Percentiles rank a stretch among this genome's conserved stretches.
Evolutionary conservation across 225 moss, liverwort and hornwort genomes (phyloP).

Genomic region (Bryoerythrophyllum caledonicum): DNA sequence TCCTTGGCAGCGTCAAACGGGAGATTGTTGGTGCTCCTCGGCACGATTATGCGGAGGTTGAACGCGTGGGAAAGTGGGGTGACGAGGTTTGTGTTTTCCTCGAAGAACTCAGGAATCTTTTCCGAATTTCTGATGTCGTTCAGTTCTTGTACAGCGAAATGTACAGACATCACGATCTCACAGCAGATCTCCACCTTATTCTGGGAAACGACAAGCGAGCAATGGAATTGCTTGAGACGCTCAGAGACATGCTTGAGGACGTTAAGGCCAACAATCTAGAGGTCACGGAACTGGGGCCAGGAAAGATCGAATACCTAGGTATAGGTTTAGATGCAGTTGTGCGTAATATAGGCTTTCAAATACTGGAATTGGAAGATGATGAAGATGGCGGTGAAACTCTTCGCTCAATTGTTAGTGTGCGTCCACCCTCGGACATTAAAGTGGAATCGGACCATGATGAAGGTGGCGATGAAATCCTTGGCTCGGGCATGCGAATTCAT

Average conservation of each 20-base stretch:
- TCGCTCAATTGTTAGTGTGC: background rate
- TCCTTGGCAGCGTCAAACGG: background rate
- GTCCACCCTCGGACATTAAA: too few relatives aligned
- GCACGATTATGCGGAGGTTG: background rate
- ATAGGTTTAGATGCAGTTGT: too few relatives aligned
- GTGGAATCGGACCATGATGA: too few relatives aligned
- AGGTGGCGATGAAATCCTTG: too few relatives aligned
- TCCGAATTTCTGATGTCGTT: background rate
- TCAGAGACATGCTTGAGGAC: too few relatives aligned
- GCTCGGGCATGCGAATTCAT: too few relatives aligned
- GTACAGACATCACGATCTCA: background rate
- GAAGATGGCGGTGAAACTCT: too few relatives aligned
- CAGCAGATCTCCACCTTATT: background rate
- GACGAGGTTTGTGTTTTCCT: slow-evolving; percentile 5
- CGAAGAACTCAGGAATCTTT: too few relatives aligned
- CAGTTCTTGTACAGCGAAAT: slow-evolving; percentile 12
- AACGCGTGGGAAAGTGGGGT: slow-evolving; percentile 10
- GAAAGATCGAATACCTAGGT: too few relatives aligned
- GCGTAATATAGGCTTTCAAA: background rate
- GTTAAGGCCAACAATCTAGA: too few relatives aligned
- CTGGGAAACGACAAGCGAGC: background rate
- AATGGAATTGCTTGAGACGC: too few relatives aligned
- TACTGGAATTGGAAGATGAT: background rate
- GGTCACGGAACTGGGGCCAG: too few relatives aligned
- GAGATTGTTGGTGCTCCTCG: background rate